phyloP scores from a whole-genome alignment of 2,329 filamentous ascomycete species.

The Cercospora zeina region DNA sequence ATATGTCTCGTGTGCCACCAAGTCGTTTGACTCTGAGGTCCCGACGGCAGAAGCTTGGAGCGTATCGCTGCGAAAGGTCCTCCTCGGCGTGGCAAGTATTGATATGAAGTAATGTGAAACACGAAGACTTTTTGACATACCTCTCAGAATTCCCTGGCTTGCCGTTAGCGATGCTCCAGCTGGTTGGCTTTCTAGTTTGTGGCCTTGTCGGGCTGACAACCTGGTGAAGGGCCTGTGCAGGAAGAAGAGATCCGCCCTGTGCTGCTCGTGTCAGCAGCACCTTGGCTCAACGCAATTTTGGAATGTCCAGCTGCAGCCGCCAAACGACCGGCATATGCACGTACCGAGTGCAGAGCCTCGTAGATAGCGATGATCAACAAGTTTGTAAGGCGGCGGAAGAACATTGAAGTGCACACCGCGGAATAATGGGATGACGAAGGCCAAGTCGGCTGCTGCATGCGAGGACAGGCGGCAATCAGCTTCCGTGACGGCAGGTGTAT shows the following conservation, averaged over 20 bases:
- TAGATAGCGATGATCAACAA: not conserved
- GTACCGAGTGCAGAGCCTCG: not conserved
- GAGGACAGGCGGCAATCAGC: not conserved
- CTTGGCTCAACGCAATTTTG: too few species aligned
- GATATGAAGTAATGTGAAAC: not conserved
- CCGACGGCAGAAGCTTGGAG: not conserved
- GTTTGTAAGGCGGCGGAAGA: not conserved
- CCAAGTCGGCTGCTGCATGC: not conserved
- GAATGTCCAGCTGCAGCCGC: not conserved
- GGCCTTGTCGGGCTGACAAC: not conserved
- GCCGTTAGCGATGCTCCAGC: not conserved
- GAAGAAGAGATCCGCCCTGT: too few species aligned
- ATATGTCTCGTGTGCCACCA: not conserved
- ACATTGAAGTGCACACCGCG: not conserved
- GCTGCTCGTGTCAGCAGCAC: too few species aligned
- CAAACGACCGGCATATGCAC: not conserved
- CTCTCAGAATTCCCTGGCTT: not conserved
- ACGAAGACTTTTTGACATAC: not conserved
- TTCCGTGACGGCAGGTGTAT: not conserved
- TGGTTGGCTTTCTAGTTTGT: not conserved
- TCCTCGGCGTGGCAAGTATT: not conserved
- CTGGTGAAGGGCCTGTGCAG: not conserved
- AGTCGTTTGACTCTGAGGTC: not conserved
- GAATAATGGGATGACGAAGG: slow-evolving; percentile 5
- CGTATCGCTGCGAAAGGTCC: not conserved